These are phyloP conservation scores for Globisporangium nodosum DNA, from an alignment of 352 stramenopile species.

Conservation along the genomic window DNA sequence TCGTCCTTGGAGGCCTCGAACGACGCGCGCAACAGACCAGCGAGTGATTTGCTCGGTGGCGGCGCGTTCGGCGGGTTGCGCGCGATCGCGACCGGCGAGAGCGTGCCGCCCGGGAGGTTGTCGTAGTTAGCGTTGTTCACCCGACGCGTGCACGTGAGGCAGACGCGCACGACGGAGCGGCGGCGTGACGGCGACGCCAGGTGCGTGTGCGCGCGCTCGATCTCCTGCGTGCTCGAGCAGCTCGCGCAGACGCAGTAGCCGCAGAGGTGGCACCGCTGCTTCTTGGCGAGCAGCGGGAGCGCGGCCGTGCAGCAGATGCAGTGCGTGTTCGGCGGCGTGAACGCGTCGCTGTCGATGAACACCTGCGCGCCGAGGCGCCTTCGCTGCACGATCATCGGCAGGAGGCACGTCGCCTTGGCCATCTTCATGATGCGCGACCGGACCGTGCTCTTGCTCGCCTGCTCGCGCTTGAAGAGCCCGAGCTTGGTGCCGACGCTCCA, in stretches of 20 bases:
- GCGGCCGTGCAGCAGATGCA: slow-evolving; percentile 25
- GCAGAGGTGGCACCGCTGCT: slow-evolving; percentile 56
- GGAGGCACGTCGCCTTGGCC: slow-evolving; percentile 27
- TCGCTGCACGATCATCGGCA: slow-evolving; percentile 25
- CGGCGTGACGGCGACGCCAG: slow-evolving; percentile 13
- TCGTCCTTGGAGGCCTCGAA: slow-evolving; percentile 28
- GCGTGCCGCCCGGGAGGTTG: slow-evolving; percentile 18
- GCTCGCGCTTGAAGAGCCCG: slow-evolving; percentile 1
- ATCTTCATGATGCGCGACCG: slow-evolving; percentile 29
- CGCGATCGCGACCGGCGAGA: slow-evolving; percentile 20
- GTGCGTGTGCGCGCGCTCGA: slow-evolving; percentile 27
- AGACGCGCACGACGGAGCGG: slow-evolving; percentile 30
- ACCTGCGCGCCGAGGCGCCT: slow-evolving; percentile 27
- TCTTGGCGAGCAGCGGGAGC: slow-evolving; percentile 15
- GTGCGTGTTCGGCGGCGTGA: slow-evolving; percentile 22
- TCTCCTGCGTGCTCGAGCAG: slow-evolving; percentile 33
- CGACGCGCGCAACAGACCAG: slow-evolving; percentile 33
- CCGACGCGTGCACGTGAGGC: slow-evolving; percentile 42
- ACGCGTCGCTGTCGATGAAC: slow-evolving; percentile 19
- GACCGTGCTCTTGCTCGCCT: slow-evolving; percentile 11
- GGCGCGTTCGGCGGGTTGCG: slow-evolving; percentile 16
- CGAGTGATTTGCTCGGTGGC: slow-evolving; percentile 24
- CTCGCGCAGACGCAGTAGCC: slow-evolving; percentile 50
- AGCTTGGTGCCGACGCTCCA: background rate
- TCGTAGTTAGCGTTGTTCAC: slow-evolving; percentile 54